phyloP scores from a whole-genome alignment of 208 protist species.

The Tritrichomonas foetus region DNA sequence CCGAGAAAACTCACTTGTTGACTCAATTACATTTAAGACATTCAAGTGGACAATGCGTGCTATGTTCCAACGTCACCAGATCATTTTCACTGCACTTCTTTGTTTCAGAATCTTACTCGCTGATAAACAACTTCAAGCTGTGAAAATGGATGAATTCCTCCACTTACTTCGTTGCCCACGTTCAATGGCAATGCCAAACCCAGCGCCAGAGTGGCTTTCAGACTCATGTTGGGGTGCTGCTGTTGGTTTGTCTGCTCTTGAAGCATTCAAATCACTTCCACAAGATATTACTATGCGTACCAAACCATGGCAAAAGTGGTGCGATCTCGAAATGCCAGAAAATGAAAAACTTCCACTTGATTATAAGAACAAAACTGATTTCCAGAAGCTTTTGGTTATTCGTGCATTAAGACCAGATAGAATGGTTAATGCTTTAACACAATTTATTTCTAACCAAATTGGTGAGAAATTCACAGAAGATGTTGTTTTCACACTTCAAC shows the following conservation, averaged over 20 bases:
- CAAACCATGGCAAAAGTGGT: no score
- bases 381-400: conserved; percentile 85
- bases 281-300: conserved; percentile 63
- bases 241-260: conserved; percentile 53
- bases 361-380: conserved; percentile 78
- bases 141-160: conserved; percentile 24
- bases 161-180: not conserved
- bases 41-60: conserved; percentile 83
- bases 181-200: conserved; percentile 54
- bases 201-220: conserved; percentile 59
- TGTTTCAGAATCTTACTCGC: conserved; percentile 76
- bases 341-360: conserved; percentile 66
- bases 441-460: conserved; percentile 80
- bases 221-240: conserved; percentile 58
- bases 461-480: conserved; percentile 85
- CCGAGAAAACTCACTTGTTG: not conserved
- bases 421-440: conserved; percentile 78
- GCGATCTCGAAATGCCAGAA: no score
- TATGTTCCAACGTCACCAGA: conserved; percentile 95
- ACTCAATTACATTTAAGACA: conserved; percentile 36
- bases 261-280: conserved; percentile 62
- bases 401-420: conserved; percentile 84
- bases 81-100: conserved; percentile 90
- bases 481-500: conserved; percentile 65
- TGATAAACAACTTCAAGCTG: not conserved